Percentiles rank a stretch among this genome's conserved stretches.
These are phyloP conservation scores for Rhynchospora tenuis DNA, from an alignment of 176 grass and related monocot genomes.

Conservation along the genomic window DNA sequence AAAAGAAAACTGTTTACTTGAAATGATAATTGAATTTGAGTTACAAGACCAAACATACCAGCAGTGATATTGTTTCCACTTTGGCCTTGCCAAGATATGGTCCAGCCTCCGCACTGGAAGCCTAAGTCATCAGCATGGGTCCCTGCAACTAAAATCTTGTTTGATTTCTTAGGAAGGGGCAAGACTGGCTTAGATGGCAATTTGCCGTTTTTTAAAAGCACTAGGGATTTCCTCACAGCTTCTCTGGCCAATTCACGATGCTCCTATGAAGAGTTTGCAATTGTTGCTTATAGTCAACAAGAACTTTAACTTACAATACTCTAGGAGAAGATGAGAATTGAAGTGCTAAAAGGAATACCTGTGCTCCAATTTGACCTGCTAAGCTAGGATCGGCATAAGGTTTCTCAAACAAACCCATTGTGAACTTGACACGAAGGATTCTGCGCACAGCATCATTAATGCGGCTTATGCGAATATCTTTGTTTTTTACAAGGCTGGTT, in stretches of 20 bases:
- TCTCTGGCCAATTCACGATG: slow-evolving; percentile 53
- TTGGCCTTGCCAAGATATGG: slow-evolving; percentile 52
- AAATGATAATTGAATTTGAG: background rate
- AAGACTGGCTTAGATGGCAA: slow-evolving; percentile 13
- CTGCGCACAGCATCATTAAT: slow-evolving; percentile 63
- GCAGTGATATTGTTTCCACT: slow-evolving; percentile 53
- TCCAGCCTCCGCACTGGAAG: slow-evolving; percentile 80
- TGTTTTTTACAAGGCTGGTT: slow-evolving; percentile 24
- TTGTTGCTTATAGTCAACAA: background rate
- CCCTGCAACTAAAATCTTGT: slow-evolving; percentile 62
- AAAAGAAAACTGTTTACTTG: background rate
- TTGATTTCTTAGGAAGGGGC: slow-evolving; percentile 56
- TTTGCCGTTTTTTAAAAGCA: slow-evolving; percentile 81
- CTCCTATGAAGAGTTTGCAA: slow-evolving; percentile 25
- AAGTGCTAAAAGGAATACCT: slow-evolving; percentile 21
- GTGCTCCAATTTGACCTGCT: slow-evolving; percentile 37
- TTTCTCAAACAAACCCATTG: slow-evolving; percentile 82
- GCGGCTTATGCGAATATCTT: slow-evolving; percentile 46
- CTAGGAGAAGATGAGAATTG: background rate
- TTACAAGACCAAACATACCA: slow-evolving; percentile 20
- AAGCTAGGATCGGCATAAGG: slow-evolving; percentile 52
- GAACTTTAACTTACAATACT: background rate
- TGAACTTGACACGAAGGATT: slow-evolving; percentile 85
- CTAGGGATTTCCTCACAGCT: slow-evolving; percentile 74
- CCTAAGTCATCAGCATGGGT: slow-evolving; percentile 70